Evolutionary conservation across 352 stramenopile species (phyloP), one percentile per base, ranked within the genome.

Genomic region (Thraustochytrium striatum): DNA sequence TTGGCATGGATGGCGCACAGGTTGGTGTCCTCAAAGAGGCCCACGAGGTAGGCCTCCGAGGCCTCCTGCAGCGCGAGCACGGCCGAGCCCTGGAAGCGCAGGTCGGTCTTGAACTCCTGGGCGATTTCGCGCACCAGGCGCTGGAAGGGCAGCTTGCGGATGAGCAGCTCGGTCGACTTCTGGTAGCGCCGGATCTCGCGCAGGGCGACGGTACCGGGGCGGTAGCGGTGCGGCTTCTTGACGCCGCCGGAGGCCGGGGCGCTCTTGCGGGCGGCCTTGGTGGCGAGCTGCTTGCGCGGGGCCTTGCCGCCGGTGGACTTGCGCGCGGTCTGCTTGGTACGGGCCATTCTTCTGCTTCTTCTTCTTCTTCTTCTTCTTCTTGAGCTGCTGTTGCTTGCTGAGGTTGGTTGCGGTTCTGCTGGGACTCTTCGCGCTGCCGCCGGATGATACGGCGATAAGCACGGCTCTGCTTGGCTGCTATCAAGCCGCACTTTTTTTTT

Each of bases 261-360:
- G 38, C 85, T 91, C 87, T 97, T 96, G 69, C 91, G 90, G 30
- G 91, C 89, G 57, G 92, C 90, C 88, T 97, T 97, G 57, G 85
- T 89, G 79, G 92, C 92, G 28, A 97, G 84, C 86, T 97, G 92
- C 89, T 97, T 97, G 78, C 92, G 89, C n/a, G 92, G 92, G 21
- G 92, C 92, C 87, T 97, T 97, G 91, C 92, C 92, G 61, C 92
- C 92, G 52, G 93, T 90, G 69, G 91, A 96, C 86, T 98, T 98
- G 84, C 93, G 91, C n/a, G 93, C 93, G 53, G 93, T 98, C 85
- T 98, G 92, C 87, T 98, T 97, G 82, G 93, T 97, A 88, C 93
- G 91, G 61, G 93, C 93, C 79, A 83, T 83, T 28, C 83, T 70
- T 69, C 30, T 70, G 38, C 5, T n/a, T n/a, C n/a, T n/a, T n/a